Base-by-base conservation (phyloP, 2,329 filamentous ascomycete genomes). In the Arthrobotrys conoides region DNA sequence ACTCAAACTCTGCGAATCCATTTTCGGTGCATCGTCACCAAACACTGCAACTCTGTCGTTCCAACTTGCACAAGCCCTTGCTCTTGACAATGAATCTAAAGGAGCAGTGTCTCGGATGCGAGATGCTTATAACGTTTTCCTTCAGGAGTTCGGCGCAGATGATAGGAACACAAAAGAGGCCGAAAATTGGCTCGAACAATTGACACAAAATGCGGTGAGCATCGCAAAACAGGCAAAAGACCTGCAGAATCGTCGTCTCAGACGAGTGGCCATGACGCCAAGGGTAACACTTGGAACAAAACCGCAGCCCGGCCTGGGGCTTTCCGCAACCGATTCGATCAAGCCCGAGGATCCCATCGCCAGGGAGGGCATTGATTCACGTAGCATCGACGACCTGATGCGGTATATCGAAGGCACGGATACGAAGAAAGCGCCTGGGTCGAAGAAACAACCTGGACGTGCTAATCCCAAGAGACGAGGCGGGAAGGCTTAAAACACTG, bases 101-200 rank as follows among this genome's bases (percentile, higher is more conserved):
- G 91, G 88, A 59, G 94, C 96, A 14, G 94, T 99, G 71, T 90
- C 89, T 83, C 91, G 92, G 84, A 99, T 99, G 96, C 92, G 94
- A 78, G 94, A 97, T 85, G 96, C 94, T 55, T 97, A 94, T 87
- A 97, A 92, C 85, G 96, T 97, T 84, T 99, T 99, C 90, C 90
- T 94, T 80, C 87, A 88, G 73, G 90, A 96, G 83, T 91, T 99
- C 4, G 96, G 96, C 30, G 87, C 94, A 0, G 91, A 97, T 46
- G 94, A 98, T 85, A 93, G 94, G 85, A 98, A 99, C 87, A 99
- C 96, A 80, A 97, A 97, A 87, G 96, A 99, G 84, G 95, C 96
- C 1, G 94, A 97, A 86, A 93, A 90, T 83, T 99, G 96, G 96
- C 89, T 98, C 24, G 93, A 97, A 85, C 94, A 97, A 85, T 89